Evolutionary conservation across 192 early-diverging fungal species (phyloP), one percentile per base, ranked within the genome.

Genomic region (Backusella psychrophila): DNA sequence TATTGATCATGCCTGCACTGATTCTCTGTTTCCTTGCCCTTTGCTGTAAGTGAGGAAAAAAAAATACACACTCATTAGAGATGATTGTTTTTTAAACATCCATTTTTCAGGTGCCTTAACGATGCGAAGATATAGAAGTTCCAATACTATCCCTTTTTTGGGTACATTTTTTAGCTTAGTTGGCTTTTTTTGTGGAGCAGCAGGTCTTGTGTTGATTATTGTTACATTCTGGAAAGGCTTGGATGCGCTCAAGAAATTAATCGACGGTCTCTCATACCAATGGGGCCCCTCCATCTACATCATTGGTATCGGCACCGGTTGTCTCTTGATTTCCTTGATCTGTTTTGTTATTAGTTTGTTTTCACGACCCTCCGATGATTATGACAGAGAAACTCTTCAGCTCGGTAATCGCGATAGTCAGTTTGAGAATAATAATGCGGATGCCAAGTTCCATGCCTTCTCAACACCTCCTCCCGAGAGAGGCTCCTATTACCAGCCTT

Each of bases 211-310:
- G 1, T 36, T 75, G 23, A 42, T 49, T 14, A 75, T 75, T 33
- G 36, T 75, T 66, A 66, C 63, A 26, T 75, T 66, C 1, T 67
- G 41, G 38, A 75, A 38, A 33, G 38, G 35, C 1, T 46, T 75
- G 29, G 36, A 66, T 34, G 41, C 6, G 7, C 74, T 75, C 4
- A 29, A 35, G 3, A 44, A n/a, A 39, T 21, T 35, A 31, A 35
- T 42, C 5, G 39, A 38, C 5, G 74, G 74, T 21, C 38, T 75
- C 4, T 67, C 74, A 11, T 39, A 66, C 15, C 39, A 66, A 44
- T 75, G 74, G 74, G 74, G 74, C 1, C 59, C 65, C 3, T 31
- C 74, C 31, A 66, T 75, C 42, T 75, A 75, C 17, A 41, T 75
- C 21, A 33, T 75, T 8, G 41, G 74, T 34, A 42, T 65, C 34